Conservation (phyloP, 116 monocot genomes). For the Posidonia oceanica region DNA sequence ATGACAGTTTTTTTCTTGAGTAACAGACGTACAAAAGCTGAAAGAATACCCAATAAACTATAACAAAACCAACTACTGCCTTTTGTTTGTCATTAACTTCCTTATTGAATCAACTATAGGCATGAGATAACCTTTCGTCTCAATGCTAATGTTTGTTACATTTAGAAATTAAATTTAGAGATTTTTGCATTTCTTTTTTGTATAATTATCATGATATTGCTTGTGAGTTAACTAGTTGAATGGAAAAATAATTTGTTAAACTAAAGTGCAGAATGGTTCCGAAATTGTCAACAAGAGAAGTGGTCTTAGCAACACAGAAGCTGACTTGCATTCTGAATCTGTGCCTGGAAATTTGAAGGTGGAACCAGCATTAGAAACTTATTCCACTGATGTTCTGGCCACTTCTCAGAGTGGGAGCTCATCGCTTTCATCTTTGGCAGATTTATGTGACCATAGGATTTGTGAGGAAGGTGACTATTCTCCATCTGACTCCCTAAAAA, state of each 20-base stretch:
- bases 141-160: background rate
- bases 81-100: no score
- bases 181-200: background rate
- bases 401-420: conserved; percentile 8
- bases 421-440: conserved; percentile 2
- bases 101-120: no score
- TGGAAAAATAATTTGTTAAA: background rate
- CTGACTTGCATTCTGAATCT: conserved; percentile 1
- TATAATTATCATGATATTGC: no score
- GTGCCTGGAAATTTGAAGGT: background rate
- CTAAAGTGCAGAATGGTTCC: conserved; percentile 9
- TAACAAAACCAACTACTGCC: no score
- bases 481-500: background rate
- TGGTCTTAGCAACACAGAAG: background rate
- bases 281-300: background rate
- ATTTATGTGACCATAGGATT: background rate
- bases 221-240: background rate
- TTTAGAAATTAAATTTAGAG: background rate
- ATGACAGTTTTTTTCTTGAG: no score
- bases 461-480: background rate
- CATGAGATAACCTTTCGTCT: background rate
- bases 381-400: background rate
- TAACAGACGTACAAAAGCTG: no score
- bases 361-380: background rate
- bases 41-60: no score